phyloP scores from a whole-genome alignment of 2,329 filamentous ascomycete species.

The Rhexocercosporidium sp. region DNA sequence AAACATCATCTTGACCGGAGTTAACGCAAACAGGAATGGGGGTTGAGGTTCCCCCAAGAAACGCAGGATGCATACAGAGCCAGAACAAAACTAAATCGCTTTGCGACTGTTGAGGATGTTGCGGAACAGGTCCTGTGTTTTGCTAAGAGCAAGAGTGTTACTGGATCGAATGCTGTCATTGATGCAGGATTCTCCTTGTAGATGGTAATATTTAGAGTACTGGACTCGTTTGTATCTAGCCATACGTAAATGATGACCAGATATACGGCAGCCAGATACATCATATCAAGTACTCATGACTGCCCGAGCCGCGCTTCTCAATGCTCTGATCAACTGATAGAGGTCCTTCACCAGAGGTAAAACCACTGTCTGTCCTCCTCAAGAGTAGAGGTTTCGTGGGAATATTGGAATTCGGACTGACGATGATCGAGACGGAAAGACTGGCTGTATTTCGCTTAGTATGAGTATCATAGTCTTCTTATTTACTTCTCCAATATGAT shows the following conservation, averaged over 20 bases:
- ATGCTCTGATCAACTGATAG: constrained; percentile 64
- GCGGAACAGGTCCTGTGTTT: constrained; percentile 58
- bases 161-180: constrained; percentile 57
- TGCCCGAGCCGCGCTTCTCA: constrained; percentile 44
- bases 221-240: not conserved
- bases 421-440: too few species aligned
- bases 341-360: constrained; percentile 73
- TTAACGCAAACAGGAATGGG: constrained; percentile 34
- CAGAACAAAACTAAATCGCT: constrained; percentile 31
- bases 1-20: not conserved
- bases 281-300: not conserved
- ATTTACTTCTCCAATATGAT: too few species aligned
- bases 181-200: constrained; percentile 49
- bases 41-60: constrained; percentile 30
- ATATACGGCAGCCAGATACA: too few species aligned
- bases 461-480: too few species aligned
- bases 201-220: not conserved
- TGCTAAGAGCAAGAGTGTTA: constrained; percentile 54
- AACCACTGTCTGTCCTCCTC: constrained; percentile 28
- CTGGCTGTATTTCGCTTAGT: too few species aligned
- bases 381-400: too few species aligned
- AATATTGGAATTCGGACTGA: too few species aligned
- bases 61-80: constrained; percentile 28
- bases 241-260: not conserved
- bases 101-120: constrained; percentile 49